A percentile compares a stretch with the other conserved stretches of the same genome.
Conservation (phyloP, 306 rosid species). For the Alnus glutinosa region DNA sequence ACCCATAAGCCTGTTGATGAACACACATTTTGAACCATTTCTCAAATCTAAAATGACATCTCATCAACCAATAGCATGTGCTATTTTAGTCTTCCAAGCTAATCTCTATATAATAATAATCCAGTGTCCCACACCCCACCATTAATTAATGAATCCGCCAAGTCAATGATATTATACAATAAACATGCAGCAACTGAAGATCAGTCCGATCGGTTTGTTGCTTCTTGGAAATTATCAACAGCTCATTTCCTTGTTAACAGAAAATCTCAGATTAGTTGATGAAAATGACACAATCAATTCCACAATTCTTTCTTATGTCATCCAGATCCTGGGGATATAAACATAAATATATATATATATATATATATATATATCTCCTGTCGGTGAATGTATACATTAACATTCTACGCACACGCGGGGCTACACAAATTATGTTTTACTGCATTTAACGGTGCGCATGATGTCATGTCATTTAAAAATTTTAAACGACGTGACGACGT, state of each 20-base stretch:
- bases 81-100: constrained; percentile 23
- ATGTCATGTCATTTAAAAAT: too few relatives aligned
- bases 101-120: constrained; percentile 18
- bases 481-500: too few relatives aligned
- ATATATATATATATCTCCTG: neutral
- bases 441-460: too few relatives aligned
- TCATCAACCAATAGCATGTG: constrained; percentile 36
- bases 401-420: neutral
- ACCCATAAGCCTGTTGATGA: constrained; percentile 17
- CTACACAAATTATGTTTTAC: too few relatives aligned
- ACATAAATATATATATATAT: too few relatives aligned
- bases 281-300: constrained; percentile 30
- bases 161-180: constrained; percentile 23
- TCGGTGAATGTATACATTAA: constrained; percentile 20
- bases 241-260: constrained; percentile 22
- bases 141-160: constrained; percentile 22
- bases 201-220: constrained; percentile 12
- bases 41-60: constrained; percentile 25
- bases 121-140: constrained; percentile 1
- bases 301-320: neutral
- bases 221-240: constrained; percentile 34
- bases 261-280: constrained; percentile 15
- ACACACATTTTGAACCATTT: constrained; percentile 3
- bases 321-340: neutral
- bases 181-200: constrained; percentile 7